Evolutionary conservation across 2,329 filamentous ascomycete species (phyloP).

Genomic region (Arthrobotrys sinensis): DNA sequence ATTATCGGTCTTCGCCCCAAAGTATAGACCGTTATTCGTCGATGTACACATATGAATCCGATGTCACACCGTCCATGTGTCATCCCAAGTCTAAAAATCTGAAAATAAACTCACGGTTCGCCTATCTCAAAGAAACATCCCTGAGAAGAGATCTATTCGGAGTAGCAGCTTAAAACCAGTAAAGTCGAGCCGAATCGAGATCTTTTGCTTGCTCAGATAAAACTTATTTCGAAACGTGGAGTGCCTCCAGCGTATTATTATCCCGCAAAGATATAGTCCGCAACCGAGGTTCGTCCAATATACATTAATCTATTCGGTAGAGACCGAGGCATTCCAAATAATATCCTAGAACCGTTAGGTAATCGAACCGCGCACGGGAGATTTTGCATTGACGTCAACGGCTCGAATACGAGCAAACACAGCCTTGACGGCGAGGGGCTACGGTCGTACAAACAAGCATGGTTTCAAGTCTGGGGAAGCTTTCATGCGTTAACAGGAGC

Average conservation of each 20-base stretch:
- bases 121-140: not conserved
- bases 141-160: constrained; percentile 8
- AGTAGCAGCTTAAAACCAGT: not conserved
- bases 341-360: constrained; percentile 3
- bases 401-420: constrained; percentile 3
- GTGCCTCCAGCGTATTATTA: constrained; percentile 20
- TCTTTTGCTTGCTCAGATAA: constrained; percentile 20
- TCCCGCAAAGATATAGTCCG: constrained; percentile 11
- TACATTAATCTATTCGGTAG: not conserved
- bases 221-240: constrained; percentile 33
- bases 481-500: not conserved
- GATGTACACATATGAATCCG: constrained; percentile 6
- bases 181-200: constrained; percentile 25
- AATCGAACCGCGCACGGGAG: not conserved
- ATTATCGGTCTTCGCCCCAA: not conserved
- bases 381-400: constrained; percentile 19
- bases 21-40: not conserved
- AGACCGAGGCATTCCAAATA: constrained; percentile 14
- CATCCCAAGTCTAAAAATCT: constrained; percentile 12
- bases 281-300: constrained; percentile 19
- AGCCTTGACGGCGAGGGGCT: not conserved
- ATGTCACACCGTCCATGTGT: constrained; percentile 23
- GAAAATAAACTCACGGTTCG: not conserved
- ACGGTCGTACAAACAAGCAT: not conserved
- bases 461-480: not conserved